Evolutionary conservation across 345 rosid genomes (phyloP), one percentile per base, ranked within the genome.

Genomic region (Rhodamnia rubescens): DNA sequence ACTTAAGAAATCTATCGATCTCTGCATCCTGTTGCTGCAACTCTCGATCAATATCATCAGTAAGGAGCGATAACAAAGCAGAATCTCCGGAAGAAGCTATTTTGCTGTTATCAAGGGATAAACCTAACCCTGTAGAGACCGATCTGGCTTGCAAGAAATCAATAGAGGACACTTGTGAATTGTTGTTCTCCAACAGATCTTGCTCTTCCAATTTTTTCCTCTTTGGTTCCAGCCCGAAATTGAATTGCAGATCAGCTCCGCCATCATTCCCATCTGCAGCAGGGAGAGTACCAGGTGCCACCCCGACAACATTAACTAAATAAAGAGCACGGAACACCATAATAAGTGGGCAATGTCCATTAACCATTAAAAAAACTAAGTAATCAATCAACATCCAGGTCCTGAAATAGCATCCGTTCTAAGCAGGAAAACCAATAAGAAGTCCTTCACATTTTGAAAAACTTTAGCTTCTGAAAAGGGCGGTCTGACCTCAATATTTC

Each of bases 71-170:
- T 47, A 96, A 64, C 93, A 93, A 89, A 29, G 93, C 89, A 7
- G 96, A 95, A 85, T 92, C 94, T 85, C 91, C 87, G 10, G 95
- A 91, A 84, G 95, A 92, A 78, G 94, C 92, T 20, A 89, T 83
- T 78, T 88, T 93, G 78, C 90, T 86, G 90, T 93, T 93, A 78
- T 94, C 95, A 54, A 96, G 94, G 3, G 98, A 95, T 84, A 96
- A 89, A 57, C 96, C 96, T 86, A 96, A 88, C 47, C 99, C 98
- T 18, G 99, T 95, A 44, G 99, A 96, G 55, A 96, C 98, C 0
- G 98, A 92, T 75, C 88, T 92, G 3, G 89, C 69, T 90, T 90
- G 96, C 88, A 95, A 87, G 91, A 93, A 89, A 88, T 96, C 98
- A 86, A 94, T 89, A 0, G 96, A 94, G 40, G 98, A 91, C 44